Base-by-base conservation (phyloP, 257 asterid genomes). In the Nicotiana tomentosiformis region DNA sequence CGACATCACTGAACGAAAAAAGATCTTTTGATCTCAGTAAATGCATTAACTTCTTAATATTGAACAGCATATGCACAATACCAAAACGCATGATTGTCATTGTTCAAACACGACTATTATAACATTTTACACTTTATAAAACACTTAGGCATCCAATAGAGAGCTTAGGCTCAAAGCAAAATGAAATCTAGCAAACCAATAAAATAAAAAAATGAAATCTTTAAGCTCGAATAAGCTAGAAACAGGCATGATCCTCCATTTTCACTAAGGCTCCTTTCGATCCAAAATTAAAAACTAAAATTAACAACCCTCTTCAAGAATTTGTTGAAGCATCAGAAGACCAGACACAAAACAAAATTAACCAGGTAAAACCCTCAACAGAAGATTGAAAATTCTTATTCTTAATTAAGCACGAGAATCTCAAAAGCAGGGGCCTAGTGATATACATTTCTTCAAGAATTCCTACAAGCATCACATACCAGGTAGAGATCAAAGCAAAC, bases 1-100 rank as follows among this genome's bases (percentile, higher is more conserved):
- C 18, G 99, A 96, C 90, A 96, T 93, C 83, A 94, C 99, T 96
- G 82, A 64, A 84, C 84, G 72, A 83, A 49, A 84, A 87, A 37
- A 49, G 37, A 84, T 9, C 64, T 56, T 43, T 7, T 6, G 56
- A 14, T 72, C 61, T 72, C 79, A 72, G 79, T 20, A 72, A 46
- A 23, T 46, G 7, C 39, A 20, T 20, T 43, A 43, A 43, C 20
- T 18, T 17, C 10, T 5, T 23, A 72, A 46, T 55, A 72, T 23
- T 46, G 37, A 72, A 72, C 60, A 23, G 7, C 15, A 46, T 46
- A 72, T 23, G 18, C 78, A 72, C n/a, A 72, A 26, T 72, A 46
- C 60, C 60, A 72, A 32, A 46, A 72, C 46, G 37, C 20, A 23
- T 46, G 39, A 23, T 14, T 70, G 35, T 70, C 16, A 70, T 70